Evolutionary conservation across 768 basidiomycete genomes (phyloP).

Genomic region (Rhizopogon vulgaris): DNA sequence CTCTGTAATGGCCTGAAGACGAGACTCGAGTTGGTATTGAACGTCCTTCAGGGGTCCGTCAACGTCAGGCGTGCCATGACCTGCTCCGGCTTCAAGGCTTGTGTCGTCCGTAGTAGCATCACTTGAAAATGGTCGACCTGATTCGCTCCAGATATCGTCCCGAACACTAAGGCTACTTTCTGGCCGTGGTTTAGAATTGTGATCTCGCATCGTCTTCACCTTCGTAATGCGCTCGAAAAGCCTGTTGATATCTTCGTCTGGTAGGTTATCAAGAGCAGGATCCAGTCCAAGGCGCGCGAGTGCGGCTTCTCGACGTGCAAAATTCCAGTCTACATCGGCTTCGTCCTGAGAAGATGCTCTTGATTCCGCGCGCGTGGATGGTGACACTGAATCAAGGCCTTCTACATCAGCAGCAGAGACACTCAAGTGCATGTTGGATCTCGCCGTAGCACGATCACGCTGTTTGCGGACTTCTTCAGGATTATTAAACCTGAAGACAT

Average conservation of each 20-base stretch:
- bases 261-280: conserved; percentile 85
- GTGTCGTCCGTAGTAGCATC: conserved; percentile 85
- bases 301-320: conserved; percentile 91
- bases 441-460: conserved; percentile 73
- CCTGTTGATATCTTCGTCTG: conserved; percentile 92
- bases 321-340: conserved; percentile 92
- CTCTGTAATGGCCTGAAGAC: conserved; percentile 55
- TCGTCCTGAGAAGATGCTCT: conserved; percentile 61
- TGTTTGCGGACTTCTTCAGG: conserved; percentile 92
- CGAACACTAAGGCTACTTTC: conserved; percentile 85
- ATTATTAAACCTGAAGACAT: conserved; percentile 97
- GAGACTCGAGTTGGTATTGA: conserved; percentile 70
- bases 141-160: conserved; percentile 88
- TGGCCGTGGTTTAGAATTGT: conserved; percentile 73
- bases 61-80: conserved; percentile 57
- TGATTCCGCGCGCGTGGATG: conserved; percentile 72
- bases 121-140: conserved; percentile 71
- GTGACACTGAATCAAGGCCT: conserved; percentile 34
- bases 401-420: conserved; percentile 65
- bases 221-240: conserved; percentile 92
- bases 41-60: conserved; percentile 62
- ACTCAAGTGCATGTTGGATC: conserved; percentile 62
- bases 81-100: conserved; percentile 63
- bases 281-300: conserved; percentile 81
- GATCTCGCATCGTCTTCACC: conserved; percentile 82